Percentiles rank a stretch among this genome's conserved stretches.
phyloP scores from a whole-genome alignment of 345 rosid species.

The Pistacia vera region DNA sequence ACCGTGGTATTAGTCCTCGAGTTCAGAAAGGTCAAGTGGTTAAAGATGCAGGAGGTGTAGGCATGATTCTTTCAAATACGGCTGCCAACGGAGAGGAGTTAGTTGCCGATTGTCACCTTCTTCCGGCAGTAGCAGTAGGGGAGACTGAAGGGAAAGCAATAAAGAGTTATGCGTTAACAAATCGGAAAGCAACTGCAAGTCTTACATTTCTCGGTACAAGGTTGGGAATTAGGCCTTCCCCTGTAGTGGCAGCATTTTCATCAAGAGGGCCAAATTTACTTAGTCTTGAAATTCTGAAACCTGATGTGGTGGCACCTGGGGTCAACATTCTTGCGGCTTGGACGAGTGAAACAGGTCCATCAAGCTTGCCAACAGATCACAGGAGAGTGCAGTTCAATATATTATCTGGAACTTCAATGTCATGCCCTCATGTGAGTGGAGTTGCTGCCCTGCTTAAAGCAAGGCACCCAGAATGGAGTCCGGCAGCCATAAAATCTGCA shows the following conservation, averaged over 20 bases:
- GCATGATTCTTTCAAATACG: slow-evolving; percentile 63
- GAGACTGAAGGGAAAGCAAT: slow-evolving; percentile 72
- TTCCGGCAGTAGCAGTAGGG: slow-evolving; percentile 85
- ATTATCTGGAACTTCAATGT: slow-evolving; percentile 91
- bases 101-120: slow-evolving; percentile 83
- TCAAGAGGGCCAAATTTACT: slow-evolving; percentile 73
- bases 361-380: slow-evolving; percentile 70
- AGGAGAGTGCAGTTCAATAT: slow-evolving; percentile 79
- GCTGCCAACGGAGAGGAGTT: slow-evolving; percentile 89
- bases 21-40: slow-evolving; percentile 70
- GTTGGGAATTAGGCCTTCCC: slow-evolving; percentile 65
- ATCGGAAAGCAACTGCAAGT: slow-evolving; percentile 47
- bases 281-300: slow-evolving; percentile 65
- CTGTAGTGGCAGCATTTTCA: slow-evolving; percentile 76
- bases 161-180: slow-evolving; percentile 55
- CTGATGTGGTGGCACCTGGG: slow-evolving; percentile 72
- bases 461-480: slow-evolving; percentile 92
- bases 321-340: slow-evolving; percentile 84
- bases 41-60: slow-evolving; percentile 69
- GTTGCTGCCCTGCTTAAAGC: slow-evolving; percentile 86
- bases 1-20: slow-evolving; percentile 64
- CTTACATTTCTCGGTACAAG: slow-evolving; percentile 55
- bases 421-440: slow-evolving; percentile 97
- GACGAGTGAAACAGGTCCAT: slow-evolving; percentile 68
- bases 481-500: slow-evolving; percentile 89